Base-by-base conservation (phyloP, 495 filamentous ascomycete species). In the Neurospora sp. region DNA sequence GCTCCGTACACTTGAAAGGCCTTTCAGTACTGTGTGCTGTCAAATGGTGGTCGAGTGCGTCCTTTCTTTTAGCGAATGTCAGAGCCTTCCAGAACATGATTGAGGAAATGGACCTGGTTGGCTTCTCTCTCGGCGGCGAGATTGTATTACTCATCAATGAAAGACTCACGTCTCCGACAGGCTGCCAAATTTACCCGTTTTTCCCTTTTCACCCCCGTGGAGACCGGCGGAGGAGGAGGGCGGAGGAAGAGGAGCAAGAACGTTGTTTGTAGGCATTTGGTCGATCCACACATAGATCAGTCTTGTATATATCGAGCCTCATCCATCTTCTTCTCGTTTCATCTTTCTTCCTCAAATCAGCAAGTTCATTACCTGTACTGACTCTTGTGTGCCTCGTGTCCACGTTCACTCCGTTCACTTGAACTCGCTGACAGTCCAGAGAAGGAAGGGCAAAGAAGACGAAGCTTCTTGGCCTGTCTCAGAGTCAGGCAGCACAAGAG, bases 71-170 rank as follows among this genome's bases (percentile, higher is more conserved):
- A 27, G 27, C 69, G 93, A 97, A 81, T 98, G 96, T 98, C 97
- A 83, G 96, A 44, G 96, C 96, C 16, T 99, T 98, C 84, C 94
- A 96, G 82, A 99, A 99, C 76, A 87, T 99, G 77, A 93, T 99
- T 77, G 88, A 90, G 71, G 94, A 98, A 84, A 98, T 99, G 94
- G 96, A 98, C 76, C 87, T 97, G 79, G 92, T 98, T 45, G 96
- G 98, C 9, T 22, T 22, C 22, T 27, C 10, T 31, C 2, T 31
- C 3, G 45, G 9, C 45, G n/a, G 44, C 10, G n/a, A 20, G 5
- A 20, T 1, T 20, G 44, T 20, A 47, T n/a, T 3, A 45, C 3
- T 45, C 42, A 45, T 47, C 44, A n/a, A 20, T 47, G 44, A 20
- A 20, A 20, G n/a, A 47, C n/a, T 47, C n/a, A 47, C 8, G 44